phyloP scores from a whole-genome alignment of 495 filamentous ascomycete species.

The Thermochaetoides thermophila region DNA sequence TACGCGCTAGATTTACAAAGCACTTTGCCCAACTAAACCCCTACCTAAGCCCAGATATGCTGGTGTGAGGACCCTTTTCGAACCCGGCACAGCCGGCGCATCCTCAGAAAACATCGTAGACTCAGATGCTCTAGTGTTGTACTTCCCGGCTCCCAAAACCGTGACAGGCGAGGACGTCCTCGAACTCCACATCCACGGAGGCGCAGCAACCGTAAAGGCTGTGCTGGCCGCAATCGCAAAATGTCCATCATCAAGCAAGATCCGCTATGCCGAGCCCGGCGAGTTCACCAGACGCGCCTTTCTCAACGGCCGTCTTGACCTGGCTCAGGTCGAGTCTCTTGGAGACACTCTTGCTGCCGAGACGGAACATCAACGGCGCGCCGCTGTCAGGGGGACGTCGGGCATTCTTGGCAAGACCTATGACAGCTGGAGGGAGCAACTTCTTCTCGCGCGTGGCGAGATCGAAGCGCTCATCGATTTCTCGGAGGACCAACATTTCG shows the following conservation, averaged over 20 bases:
- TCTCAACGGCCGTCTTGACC: slow-evolving; percentile 66
- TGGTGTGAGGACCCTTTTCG: slow-evolving; percentile 58
- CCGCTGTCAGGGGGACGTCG: slow-evolving; percentile 65
- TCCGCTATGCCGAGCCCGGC: slow-evolving; percentile 87
- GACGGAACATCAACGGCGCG: slow-evolving; percentile 83
- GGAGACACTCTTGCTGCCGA: slow-evolving; percentile 73
- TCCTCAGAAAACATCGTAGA: slow-evolving; percentile 47
- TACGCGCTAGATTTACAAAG: slow-evolving; percentile 52
- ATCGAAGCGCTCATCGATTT: slow-evolving; percentile 95
- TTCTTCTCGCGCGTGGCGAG: slow-evolving; percentile 75
- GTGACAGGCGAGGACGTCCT: slow-evolving; percentile 87
- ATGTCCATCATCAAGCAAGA: slow-evolving; percentile 12
- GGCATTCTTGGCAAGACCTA: slow-evolving; percentile 61
- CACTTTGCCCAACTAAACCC: slow-evolving; percentile 51
- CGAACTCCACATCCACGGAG: slow-evolving; percentile 90
- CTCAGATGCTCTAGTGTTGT: slow-evolving; percentile 68
- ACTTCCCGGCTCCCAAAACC: slow-evolving; percentile 70
- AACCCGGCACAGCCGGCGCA: slow-evolving; percentile 31
- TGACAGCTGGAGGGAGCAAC: slow-evolving; percentile 62
- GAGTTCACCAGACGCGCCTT: slow-evolving; percentile 94
- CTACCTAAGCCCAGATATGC: slow-evolving; percentile 63
- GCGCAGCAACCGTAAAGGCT: slow-evolving; percentile 70
- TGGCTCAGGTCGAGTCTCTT: slow-evolving; percentile 89
- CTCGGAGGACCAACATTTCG: slow-evolving; percentile 92
- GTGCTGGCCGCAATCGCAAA: slow-evolving; percentile 63